A percentile compares a stretch with the other conserved stretches of the same genome.
Conservation (phyloP, 768 basidiomycete genomes). For the Suillus cothurnatus region DNA sequence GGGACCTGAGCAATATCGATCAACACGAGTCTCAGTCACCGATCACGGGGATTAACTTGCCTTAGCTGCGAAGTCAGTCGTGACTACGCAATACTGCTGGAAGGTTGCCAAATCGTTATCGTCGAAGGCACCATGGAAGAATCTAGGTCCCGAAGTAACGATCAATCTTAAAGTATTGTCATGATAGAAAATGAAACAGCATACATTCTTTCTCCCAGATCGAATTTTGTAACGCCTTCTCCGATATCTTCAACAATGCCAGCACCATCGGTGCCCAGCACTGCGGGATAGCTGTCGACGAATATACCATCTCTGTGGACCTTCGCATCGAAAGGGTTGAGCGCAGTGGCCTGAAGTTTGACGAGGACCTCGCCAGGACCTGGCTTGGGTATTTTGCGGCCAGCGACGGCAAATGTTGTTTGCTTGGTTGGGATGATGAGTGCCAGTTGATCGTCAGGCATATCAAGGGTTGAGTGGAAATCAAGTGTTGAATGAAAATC, state of each 20-base stretch:
- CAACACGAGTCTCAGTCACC: background rate
- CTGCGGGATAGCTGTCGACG: constrained; percentile 44
- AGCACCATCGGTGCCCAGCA: constrained; percentile 52
- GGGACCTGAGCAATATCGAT: constrained; percentile 42
- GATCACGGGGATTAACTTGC: constrained; percentile 22
- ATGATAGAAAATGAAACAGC: constrained; percentile 20
- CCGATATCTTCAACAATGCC: constrained; percentile 56
- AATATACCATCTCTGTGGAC: constrained; percentile 43
- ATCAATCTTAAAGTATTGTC: constrained; percentile 22
- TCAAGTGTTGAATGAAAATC: background rate
- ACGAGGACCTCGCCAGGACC: constrained; percentile 51
- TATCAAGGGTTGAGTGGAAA: constrained; percentile 4
- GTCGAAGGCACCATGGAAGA: constrained; percentile 42
- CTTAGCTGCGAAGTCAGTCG: constrained; percentile 44
- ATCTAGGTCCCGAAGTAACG: constrained; percentile 30
- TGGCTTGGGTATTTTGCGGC: constrained; percentile 41
- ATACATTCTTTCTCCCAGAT: constrained; percentile 57
- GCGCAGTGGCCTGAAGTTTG: constrained; percentile 46
- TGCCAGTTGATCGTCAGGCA: constrained; percentile 31
- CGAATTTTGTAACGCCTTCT: constrained; percentile 49
- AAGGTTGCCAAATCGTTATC: constrained; percentile 41
- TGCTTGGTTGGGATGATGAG: constrained; percentile 35
- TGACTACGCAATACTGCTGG: constrained; percentile 47
- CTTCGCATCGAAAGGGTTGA: constrained; percentile 60
- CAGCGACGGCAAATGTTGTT: constrained; percentile 37